Evolutionary conservation across 2,329 filamentous ascomycete species (phyloP).

Genomic region (Amesomyces nigricolor): DNA sequence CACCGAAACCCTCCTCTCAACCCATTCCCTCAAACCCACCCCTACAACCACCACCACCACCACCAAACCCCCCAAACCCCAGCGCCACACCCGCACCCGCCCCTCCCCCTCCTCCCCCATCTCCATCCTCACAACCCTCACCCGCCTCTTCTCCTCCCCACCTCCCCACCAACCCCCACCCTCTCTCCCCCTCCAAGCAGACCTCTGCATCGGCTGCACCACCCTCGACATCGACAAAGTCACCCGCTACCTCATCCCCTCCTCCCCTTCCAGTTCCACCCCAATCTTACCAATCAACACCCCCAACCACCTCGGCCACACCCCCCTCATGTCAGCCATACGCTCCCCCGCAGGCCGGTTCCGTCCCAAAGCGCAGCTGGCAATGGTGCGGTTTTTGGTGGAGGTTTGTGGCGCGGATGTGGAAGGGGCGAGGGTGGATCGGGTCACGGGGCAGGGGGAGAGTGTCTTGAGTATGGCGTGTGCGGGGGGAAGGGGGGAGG

Average conservation of each 20-base stretch:
- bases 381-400: slow-evolving; percentile 21
- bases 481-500: slow-evolving; percentile 4
- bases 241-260: slow-evolving; percentile 17
- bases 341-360: slow-evolving; percentile 1
- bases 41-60: not conserved
- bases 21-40: not conserved
- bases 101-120: not conserved
- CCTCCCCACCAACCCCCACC: not conserved
- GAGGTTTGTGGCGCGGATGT: slow-evolving; percentile 23
- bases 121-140: not conserved
- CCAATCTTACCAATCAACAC: slow-evolving; percentile 13
- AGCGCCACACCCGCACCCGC: not conserved
- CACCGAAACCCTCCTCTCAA: slow-evolving; percentile 10
- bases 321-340: slow-evolving; percentile 20
- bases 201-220: slow-evolving; percentile 22
- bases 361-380: slow-evolving; percentile 16
- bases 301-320: slow-evolving; percentile 19
- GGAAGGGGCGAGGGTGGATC: slow-evolving; percentile 5
- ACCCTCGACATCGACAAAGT: slow-evolving; percentile 21
- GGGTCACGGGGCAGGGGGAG: not conserved
- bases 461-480: slow-evolving; percentile 16
- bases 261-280: slow-evolving; percentile 2
- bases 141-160: not conserved
- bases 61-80: not conserved
- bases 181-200: slow-evolving; percentile 12